phyloP scores from a whole-genome alignment of 2,329 filamentous ascomycete genomes.

The Fusarium kyushuense region DNA sequence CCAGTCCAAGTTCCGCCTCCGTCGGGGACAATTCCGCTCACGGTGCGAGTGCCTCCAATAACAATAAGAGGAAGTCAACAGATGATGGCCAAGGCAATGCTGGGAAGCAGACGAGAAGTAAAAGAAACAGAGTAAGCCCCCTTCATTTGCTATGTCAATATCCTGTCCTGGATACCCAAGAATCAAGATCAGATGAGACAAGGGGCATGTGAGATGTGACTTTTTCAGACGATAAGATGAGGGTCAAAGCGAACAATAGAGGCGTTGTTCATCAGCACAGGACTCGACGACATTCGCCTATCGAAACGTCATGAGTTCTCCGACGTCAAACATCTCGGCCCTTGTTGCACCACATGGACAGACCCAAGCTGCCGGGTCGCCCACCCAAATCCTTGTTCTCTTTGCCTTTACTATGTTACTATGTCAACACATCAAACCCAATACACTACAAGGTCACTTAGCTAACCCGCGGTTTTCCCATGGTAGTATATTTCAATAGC shows the following conservation, averaged over 20 bases:
- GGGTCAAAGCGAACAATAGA: slow-evolving; percentile 1
- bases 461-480: slow-evolving; percentile 37
- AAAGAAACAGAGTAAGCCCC: slow-evolving; percentile 67
- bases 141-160: slow-evolving; percentile 13
- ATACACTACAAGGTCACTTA: not conserved
- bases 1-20: slow-evolving; percentile 55
- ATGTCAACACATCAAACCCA: not conserved
- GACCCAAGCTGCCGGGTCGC: slow-evolving; percentile 11
- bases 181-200: slow-evolving; percentile 25
- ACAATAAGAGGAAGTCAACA: slow-evolving; percentile 55
- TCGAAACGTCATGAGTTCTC: slow-evolving; percentile 1
- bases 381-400: slow-evolving; percentile 1
- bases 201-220: slow-evolving; percentile 8
- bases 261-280: not conserved
- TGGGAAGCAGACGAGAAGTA: slow-evolving; percentile 68
- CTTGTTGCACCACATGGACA: slow-evolving; percentile 27
- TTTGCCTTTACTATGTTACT: too few species aligned
- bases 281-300: slow-evolving; percentile 22
- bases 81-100: slow-evolving; percentile 54
- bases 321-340: slow-evolving; percentile 3
- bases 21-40: slow-evolving; percentile 65
- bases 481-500: slow-evolving; percentile 70
- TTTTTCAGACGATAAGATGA: not conserved
- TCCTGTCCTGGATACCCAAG: slow-evolving; percentile 1
- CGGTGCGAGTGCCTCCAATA: slow-evolving; percentile 41